A percentile compares a stretch with the other conserved stretches of the same genome.
Evolutionary conservation across 2,329 filamentous ascomycete genomes (phyloP).

Genomic region (Fusarium sp.): DNA sequence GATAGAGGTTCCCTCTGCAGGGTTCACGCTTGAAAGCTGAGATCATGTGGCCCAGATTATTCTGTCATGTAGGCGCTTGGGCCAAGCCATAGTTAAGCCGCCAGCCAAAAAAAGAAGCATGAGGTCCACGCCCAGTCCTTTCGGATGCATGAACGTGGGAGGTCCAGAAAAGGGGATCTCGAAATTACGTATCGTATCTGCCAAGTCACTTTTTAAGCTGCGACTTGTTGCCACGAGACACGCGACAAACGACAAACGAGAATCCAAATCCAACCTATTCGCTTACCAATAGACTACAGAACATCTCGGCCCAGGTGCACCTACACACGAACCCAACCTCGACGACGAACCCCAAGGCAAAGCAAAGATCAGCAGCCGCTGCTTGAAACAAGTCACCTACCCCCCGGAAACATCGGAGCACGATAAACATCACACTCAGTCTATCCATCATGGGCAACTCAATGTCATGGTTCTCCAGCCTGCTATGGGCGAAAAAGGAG

Average conservation of each 20-base stretch:
- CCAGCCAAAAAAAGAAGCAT: constrained; percentile 45
- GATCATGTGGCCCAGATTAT: constrained; percentile 33
- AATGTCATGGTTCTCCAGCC: constrained; percentile 75
- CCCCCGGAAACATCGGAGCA: constrained; percentile 20
- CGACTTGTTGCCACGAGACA: constrained; percentile 38
- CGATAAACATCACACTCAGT: constrained; percentile 22
- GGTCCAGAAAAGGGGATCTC: constrained; percentile 49
- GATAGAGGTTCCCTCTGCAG: neutral
- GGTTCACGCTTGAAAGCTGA: neutral
- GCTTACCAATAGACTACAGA: no score
- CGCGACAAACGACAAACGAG: constrained; percentile 35
- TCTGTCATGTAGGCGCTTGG: constrained; percentile 45
- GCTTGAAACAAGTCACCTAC: constrained; percentile 10
- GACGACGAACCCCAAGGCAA: constrained; percentile 8
- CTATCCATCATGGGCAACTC: constrained; percentile 68
- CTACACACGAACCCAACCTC: constrained; percentile 4
- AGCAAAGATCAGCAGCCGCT: constrained; percentile 7
- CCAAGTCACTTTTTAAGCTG: constrained; percentile 38
- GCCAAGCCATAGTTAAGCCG: constrained; percentile 41
- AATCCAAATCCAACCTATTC: constrained; percentile 2
- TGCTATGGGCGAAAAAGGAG: constrained; percentile 95
- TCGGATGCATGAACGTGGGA: constrained; percentile 41
- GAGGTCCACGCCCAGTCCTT: constrained; percentile 34
- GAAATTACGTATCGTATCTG: constrained; percentile 25
- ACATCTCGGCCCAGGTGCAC: neutral